Base-by-base conservation (phyloP, 2,329 filamentous ascomycete genomes). In the Ophiocordyceps camponoti-floridani region DNA sequence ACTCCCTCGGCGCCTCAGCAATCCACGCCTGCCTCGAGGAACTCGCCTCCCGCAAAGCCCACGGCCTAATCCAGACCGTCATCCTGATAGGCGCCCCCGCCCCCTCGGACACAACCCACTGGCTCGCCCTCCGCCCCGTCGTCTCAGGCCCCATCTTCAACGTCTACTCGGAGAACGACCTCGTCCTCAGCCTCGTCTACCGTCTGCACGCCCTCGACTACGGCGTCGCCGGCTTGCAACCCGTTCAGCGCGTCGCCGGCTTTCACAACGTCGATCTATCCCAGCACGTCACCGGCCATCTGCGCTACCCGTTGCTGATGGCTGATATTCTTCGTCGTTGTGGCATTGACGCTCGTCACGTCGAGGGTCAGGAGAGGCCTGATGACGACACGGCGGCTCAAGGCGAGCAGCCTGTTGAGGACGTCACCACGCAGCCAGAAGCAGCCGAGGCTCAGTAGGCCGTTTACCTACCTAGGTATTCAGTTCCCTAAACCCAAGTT, bases 111-210 rank as follows among this genome's bases (percentile, higher is more conserved):
- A 62, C 73, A 0, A 69, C 70, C 1, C 77, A 86, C 51, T 95
- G 88, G 88, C 73, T 79, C 41, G 68, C 75, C 35, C 76, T 94
- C 51, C 76, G 85, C 28, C 77, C 75, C 41, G 84, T 89, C 1
- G 86, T 94, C 0, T 76, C 80, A 2, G 87, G 88, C 2, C 75
- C 82, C 46, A 70, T 94, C 8, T 82, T 94, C 53, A 95, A 95
- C 53, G 85, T 89, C 9, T 94, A 82, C 62, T 89, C 84, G 2
- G 77, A 81, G 44, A 88, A 91, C 48, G 88, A 95, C 60, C 84
- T 85, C 54, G 78, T 95, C 30, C 75, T 95, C 1, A 87, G 78
- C 1, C 89, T 94, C 57, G 67, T 94, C 16, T 94, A 95, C 59
- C 78, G 88, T 41, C 81, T 85, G 2, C 86, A 83, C 38, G 87